Percentiles rank a stretch among this genome's conserved stretches.
Evolutionary conservation across 176 grass and related monocot genomes (phyloP).

Genomic region (Chrysopogon serrulatus): DNA sequence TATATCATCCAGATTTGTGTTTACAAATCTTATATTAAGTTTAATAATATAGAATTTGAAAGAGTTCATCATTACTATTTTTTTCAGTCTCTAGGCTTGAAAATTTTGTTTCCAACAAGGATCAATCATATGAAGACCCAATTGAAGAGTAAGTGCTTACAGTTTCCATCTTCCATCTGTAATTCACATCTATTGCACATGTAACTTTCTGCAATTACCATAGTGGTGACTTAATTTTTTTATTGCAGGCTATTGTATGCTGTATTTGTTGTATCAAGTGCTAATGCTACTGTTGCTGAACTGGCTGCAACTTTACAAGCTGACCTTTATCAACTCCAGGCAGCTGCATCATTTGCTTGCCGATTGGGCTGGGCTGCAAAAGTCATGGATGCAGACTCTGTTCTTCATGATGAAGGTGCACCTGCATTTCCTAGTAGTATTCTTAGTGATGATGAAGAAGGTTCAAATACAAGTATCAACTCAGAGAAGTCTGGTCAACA

Average conservation of each 20-base stretch:
- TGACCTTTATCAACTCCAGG: slow-evolving; percentile 82
- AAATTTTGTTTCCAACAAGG: slow-evolving; percentile 97
- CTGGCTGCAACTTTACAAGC: slow-evolving; percentile 89
- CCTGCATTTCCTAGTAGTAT: slow-evolving; percentile 54
- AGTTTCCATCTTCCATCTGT: slow-evolving; percentile 13
- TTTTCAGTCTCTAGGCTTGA: slow-evolving; percentile 98
- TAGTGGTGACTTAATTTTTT: slow-evolving; percentile 31
- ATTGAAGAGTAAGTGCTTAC: slow-evolving; percentile 89
- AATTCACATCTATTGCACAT: slow-evolving; percentile 9
- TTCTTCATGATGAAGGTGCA: slow-evolving; percentile 54
- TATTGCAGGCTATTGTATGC: slow-evolving; percentile 86
- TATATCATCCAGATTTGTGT: neutral
- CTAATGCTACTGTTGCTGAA: slow-evolving; percentile 95
- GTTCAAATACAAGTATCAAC: slow-evolving; percentile 79
- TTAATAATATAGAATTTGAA: neutral
- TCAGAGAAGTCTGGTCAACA: slow-evolving; percentile 80
- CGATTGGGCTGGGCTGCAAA: slow-evolving; percentile 88
- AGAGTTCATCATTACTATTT: slow-evolving; percentile 12
- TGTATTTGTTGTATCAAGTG: slow-evolving; percentile 98
- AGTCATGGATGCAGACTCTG: slow-evolving; percentile 66
- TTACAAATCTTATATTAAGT: slow-evolving; percentile 26
- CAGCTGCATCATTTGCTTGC: slow-evolving; percentile 96
- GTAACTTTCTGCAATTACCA: slow-evolving; percentile 10
- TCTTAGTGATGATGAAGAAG: slow-evolving; percentile 96
- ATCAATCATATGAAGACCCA: slow-evolving; percentile 95